Base-by-base conservation (phyloP, 805 yeast genomes). In the Priceomyces medius region DNA sequence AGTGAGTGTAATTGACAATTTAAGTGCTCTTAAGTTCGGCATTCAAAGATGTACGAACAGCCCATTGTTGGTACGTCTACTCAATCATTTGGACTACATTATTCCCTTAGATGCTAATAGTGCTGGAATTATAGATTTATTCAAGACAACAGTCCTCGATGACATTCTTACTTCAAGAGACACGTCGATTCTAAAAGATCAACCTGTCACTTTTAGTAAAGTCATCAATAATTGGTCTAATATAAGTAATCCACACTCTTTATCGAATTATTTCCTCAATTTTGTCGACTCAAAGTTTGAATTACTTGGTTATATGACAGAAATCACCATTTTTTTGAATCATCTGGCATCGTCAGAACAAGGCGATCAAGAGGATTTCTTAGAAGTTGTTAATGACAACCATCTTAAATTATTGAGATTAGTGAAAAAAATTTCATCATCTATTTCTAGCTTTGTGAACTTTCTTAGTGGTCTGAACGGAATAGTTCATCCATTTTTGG, bases 361-460 rank as follows among this genome's bases (percentile, higher is more conserved):
- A 20, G 63, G 55, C 36, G 36, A 42, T 3, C 28, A 35, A 20
- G 56, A 57, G 13, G 61, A 57, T 38, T 37, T 46, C 14, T 38
- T 35, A 23, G 64, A 59, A 35, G 44, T 46, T 13, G 38, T 56
- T 12, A 47, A 55, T 34, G 78, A 74, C 46, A 57, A 60, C 41
- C 72, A 70, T 36, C 47, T 70, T 32, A 71, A 71, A 44, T 50
- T 72, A 13, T 55, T 63, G 14, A 51, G 77, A 36, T 43, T 73
- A 7, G 50, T 68, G 10, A 71, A 67, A 48, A 69, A 58, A 29
- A 46, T 67, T 5, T 46, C 71, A 5, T 45, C 40, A 14, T 47
- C 63, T 2, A 53, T 68, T 12, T 40, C 61, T 31, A 54, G 46
- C 19, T 55, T 67, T 37, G 60, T 71, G 3, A 63, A 63, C 41